Conservation (phyloP, 2,329 filamentous ascomycete species). For the Colletotrichum lupini region DNA sequence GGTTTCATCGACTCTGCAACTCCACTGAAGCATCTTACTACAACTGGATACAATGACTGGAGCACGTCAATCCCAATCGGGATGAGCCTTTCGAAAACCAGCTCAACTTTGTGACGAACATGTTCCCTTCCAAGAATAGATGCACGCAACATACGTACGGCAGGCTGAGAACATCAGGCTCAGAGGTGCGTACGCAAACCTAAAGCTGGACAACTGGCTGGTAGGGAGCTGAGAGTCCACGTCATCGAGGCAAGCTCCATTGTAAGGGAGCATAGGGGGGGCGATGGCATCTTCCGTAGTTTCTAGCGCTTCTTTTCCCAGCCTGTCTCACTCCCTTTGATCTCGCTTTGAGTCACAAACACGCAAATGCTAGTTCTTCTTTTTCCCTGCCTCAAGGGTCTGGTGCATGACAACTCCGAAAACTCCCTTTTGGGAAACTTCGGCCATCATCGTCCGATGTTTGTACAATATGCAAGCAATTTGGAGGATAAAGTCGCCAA, state of each 20-base stretch:
- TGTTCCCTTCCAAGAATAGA: slow-evolving; percentile 22
- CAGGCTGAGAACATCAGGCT: neutral
- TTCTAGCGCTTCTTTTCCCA: neutral
- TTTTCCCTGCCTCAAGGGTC: neutral
- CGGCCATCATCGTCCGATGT: slow-evolving; percentile 19
- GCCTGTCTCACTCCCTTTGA: neutral
- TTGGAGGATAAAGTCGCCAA: neutral
- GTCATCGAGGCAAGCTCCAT: slow-evolving; percentile 8
- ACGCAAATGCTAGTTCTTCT: neutral
- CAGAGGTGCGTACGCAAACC: too few species aligned
- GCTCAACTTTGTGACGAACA: slow-evolving; percentile 21
- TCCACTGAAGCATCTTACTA: slow-evolving; percentile 5
- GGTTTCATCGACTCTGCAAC: slow-evolving; percentile 16
- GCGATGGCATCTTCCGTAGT: slow-evolving; percentile 3
- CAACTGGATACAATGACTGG: neutral
- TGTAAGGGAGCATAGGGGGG: neutral
- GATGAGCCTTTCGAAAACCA: neutral
- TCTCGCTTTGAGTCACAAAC: neutral
- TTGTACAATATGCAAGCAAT: slow-evolving; percentile 13
- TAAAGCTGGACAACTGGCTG: neutral
- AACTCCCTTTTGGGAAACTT: slow-evolving; percentile 1
- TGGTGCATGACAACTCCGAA: neutral
- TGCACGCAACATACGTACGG: neutral
- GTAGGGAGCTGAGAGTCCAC: slow-evolving; percentile 1
- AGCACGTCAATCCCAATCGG: neutral